These are phyloP conservation scores for Claviceps capensis DNA, from an alignment of 2,329 filamentous ascomycete species.

Conservation along the genomic window DNA sequence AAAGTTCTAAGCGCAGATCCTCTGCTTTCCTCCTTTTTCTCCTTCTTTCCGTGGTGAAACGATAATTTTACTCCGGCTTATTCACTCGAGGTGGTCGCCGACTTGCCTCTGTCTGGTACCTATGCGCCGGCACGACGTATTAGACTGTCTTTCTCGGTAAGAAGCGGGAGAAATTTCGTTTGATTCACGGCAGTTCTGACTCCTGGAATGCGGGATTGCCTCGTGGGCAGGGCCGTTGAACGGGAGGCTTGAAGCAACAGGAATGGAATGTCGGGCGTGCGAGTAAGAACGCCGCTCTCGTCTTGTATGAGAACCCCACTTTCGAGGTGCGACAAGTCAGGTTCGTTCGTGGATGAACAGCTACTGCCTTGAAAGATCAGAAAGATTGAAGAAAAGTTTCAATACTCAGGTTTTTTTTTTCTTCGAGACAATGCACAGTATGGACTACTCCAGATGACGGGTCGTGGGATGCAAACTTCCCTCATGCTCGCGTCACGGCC, in stretches of 20 bases:
- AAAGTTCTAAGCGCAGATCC: neutral
- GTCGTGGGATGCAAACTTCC: neutral
- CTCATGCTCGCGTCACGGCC: neutral
- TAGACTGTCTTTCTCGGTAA: neutral
- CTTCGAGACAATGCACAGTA: too few relatives aligned
- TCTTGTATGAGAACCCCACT: neutral
- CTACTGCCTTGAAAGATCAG: neutral
- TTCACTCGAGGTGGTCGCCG: neutral
- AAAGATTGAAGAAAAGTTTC: neutral
- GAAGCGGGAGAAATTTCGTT: neutral
- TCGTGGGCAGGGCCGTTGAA: neutral
- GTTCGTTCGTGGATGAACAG: neutral
- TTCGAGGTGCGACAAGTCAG: neutral
- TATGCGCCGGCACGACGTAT: neutral
- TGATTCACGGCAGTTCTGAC: neutral
- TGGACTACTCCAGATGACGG: neutral
- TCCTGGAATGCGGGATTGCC: conserved; percentile 1
- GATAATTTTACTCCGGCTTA: too few relatives aligned
- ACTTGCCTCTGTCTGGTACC: neutral
- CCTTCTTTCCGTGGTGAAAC: neutral
- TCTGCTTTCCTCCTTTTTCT: neutral
- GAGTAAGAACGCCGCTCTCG: neutral
- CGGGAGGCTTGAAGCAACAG: neutral
- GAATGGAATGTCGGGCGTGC: neutral
- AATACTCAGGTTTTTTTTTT: too few relatives aligned